A percentile compares a stretch with the other conserved stretches of the same genome.
These are phyloP conservation scores for Ophiostoma montium DNA, from an alignment of 2,329 filamentous ascomycete genomes.

Conservation along the genomic window DNA sequence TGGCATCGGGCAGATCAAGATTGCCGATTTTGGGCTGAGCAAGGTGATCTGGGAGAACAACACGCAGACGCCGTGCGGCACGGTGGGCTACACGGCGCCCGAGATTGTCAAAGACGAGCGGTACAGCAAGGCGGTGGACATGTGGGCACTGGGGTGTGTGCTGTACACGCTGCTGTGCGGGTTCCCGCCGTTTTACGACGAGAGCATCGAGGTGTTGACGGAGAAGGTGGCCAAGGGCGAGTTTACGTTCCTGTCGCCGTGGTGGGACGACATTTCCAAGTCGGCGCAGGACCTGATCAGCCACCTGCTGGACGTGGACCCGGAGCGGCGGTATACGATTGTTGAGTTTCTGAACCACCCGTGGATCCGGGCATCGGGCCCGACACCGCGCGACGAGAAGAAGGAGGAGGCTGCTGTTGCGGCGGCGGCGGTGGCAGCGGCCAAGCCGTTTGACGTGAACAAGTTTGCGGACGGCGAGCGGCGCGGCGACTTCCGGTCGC, in stretches of 20 bases:
- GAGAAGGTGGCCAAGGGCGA: slow-evolving; percentile 96
- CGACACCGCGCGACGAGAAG: slow-evolving; percentile 44
- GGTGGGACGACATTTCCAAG: slow-evolving; percentile 98
- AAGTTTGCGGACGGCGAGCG: slow-evolving; percentile 45
- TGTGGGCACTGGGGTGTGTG: slow-evolving; percentile 97
- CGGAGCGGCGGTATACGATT: slow-evolving; percentile 89
- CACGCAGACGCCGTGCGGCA: slow-evolving; percentile 98
- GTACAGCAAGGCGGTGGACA: slow-evolving; percentile 97
- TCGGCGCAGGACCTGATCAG: slow-evolving; percentile 87
- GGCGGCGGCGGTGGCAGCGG: slow-evolving; percentile 23
- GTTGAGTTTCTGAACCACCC: slow-evolving; percentile 86
- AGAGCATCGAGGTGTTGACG: slow-evolving; percentile 91
- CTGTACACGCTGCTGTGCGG: slow-evolving; percentile 93
- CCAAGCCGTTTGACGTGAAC: slow-evolving; percentile 43
- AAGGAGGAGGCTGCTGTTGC: slow-evolving; percentile 20
- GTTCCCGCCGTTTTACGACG: slow-evolving; percentile 96
- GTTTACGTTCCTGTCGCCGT: slow-evolving; percentile 94
- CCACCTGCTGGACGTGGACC: slow-evolving; percentile 86
- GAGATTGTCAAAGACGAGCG: slow-evolving; percentile 98
- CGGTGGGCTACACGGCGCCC: slow-evolving; percentile 92
- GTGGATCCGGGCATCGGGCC: slow-evolving; percentile 63
- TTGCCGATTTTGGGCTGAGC: slow-evolving; percentile 93
- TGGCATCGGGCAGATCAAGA: slow-evolving; percentile 90
- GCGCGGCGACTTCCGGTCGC: slow-evolving; percentile 85
- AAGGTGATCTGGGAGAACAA: slow-evolving; percentile 98